Conservation (phyloP, 768 basidiomycete genomes). For the Boletus edulis region DNA sequence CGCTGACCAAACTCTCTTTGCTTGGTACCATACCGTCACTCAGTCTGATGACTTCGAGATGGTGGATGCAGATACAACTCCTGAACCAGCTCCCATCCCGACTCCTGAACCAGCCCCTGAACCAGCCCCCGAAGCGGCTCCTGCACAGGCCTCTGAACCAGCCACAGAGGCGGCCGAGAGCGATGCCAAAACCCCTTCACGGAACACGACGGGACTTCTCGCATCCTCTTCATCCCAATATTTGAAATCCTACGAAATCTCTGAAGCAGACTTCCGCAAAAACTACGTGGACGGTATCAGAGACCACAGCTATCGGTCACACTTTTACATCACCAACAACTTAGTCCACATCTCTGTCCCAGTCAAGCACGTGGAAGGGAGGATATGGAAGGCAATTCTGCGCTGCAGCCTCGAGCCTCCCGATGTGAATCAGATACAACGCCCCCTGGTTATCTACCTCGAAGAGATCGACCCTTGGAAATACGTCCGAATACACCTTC, state of each 20-base stretch:
- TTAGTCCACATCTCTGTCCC: slow-evolving; percentile 20
- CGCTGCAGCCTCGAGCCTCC: slow-evolving; percentile 23
- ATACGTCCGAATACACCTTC: slow-evolving; percentile 14
- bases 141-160: not conserved
- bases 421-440: slow-evolving; percentile 1
- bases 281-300: slow-evolving; percentile 16
- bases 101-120: not conserved
- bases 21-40: slow-evolving; percentile 18
- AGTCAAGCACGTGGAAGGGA: slow-evolving; percentile 12
- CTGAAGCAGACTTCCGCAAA: slow-evolving; percentile 17
- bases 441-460: slow-evolving; percentile 25
- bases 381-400: slow-evolving; percentile 22
- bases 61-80: not conserved
- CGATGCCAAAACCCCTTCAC: not conserved
- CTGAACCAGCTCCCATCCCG: not conserved
- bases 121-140: no score
- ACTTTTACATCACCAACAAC: slow-evolving; percentile 20
- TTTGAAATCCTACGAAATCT: slow-evolving; percentile 20
- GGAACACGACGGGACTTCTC: slow-evolving; percentile 21
- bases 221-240: slow-evolving; percentile 23
- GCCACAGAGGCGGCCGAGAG: not conserved
- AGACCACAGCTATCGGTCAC: slow-evolving; percentile 8
- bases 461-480: slow-evolving; percentile 9
- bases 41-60: slow-evolving; percentile 12
- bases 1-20: slow-evolving; percentile 27